These are phyloP conservation scores for Claviceps lovelessii DNA, from an alignment of 2,329 filamentous ascomycete genomes.

Conservation along the genomic window DNA sequence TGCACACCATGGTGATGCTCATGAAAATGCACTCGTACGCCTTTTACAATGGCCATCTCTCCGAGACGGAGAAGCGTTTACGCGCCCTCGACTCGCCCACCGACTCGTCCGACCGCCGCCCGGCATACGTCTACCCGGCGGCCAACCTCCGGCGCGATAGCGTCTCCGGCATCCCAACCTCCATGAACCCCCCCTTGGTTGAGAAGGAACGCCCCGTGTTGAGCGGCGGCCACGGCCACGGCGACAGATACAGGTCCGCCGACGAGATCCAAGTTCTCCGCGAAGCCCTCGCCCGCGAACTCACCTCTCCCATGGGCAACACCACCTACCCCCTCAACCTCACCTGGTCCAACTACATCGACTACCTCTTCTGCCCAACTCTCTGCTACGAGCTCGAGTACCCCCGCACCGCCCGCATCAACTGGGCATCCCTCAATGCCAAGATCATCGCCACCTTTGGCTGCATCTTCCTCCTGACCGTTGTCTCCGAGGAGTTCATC, in stretches of 20 bases:
- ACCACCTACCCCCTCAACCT: slow-evolving; percentile 85
- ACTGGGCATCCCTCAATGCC: slow-evolving; percentile 68
- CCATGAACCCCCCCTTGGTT: not conserved
- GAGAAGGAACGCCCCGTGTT: too few relatives aligned
- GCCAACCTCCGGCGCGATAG: slow-evolving; percentile 34
- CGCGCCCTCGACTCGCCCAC: slow-evolving; percentile 64
- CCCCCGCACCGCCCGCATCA: slow-evolving; percentile 59
- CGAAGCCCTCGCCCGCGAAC: slow-evolving; percentile 75
- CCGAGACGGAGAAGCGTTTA: slow-evolving; percentile 70
- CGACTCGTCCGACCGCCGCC: slow-evolving; percentile 41
- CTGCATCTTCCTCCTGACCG: slow-evolving; percentile 85
- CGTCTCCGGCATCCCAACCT: slow-evolving; percentile 21
- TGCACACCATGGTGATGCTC: slow-evolving; percentile 79
- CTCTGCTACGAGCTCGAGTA: slow-evolving; percentile 97
- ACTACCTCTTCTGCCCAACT: slow-evolving; percentile 85
- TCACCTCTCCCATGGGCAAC: slow-evolving; percentile 79
- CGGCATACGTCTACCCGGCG: slow-evolving; percentile 63
- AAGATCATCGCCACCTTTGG: slow-evolving; percentile 87
- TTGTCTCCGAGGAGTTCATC: slow-evolving; percentile 90
- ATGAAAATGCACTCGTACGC: slow-evolving; percentile 99
- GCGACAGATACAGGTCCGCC: slow-evolving; percentile 10
- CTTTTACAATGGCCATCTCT: slow-evolving; percentile 94
- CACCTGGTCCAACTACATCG: slow-evolving; percentile 64
- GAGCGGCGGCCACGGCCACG: slow-evolving; percentile 8
- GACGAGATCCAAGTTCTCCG: slow-evolving; percentile 55